These are phyloP conservation scores for Fusarium hainanense DNA, from an alignment of 2,329 filamentous ascomycete genomes.

Conservation along the genomic window DNA sequence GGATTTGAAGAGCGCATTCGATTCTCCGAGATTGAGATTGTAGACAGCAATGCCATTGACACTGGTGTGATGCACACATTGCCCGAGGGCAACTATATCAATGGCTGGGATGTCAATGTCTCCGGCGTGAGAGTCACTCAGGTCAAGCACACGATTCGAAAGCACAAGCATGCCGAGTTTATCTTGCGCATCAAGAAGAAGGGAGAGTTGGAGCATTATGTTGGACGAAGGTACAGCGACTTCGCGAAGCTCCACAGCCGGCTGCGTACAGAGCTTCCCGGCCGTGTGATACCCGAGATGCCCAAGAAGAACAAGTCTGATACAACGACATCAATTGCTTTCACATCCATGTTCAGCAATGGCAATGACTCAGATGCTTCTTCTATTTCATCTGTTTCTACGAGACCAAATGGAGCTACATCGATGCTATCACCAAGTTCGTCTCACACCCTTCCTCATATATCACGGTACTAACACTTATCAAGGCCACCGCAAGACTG, in stretches of 20 bases:
- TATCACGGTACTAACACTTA: constrained; percentile 12
- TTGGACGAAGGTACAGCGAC: constrained; percentile 88
- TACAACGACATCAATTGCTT: constrained; percentile 69
- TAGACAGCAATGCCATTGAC: constrained; percentile 92
- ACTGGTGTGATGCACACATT: constrained; percentile 87
- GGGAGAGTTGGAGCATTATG: constrained; percentile 78
- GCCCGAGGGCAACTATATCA: constrained; percentile 90
- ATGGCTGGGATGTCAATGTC: constrained; percentile 95
- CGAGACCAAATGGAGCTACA: constrained; percentile 55
- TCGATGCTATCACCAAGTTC: constrained; percentile 48
- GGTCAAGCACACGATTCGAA: constrained; percentile 85
- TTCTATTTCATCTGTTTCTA: constrained; percentile 84
- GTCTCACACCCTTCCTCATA: background rate
- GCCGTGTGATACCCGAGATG: constrained; percentile 86
- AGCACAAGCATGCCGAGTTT: constrained; percentile 96
- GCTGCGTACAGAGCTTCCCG: constrained; percentile 85
- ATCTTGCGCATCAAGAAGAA: constrained; percentile 85
- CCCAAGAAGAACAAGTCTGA: constrained; percentile 92
- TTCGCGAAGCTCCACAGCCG: constrained; percentile 84
- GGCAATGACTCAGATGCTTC: constrained; percentile 79
- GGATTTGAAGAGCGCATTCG: constrained; percentile 97
- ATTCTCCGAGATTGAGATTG: constrained; percentile 96
- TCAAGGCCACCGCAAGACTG: constrained; percentile 42
- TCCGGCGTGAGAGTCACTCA: constrained; percentile 85
- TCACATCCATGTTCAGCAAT: constrained; percentile 65